Conservation (phyloP, 148 eudicot species). For the Limonium bicolor region DNA sequence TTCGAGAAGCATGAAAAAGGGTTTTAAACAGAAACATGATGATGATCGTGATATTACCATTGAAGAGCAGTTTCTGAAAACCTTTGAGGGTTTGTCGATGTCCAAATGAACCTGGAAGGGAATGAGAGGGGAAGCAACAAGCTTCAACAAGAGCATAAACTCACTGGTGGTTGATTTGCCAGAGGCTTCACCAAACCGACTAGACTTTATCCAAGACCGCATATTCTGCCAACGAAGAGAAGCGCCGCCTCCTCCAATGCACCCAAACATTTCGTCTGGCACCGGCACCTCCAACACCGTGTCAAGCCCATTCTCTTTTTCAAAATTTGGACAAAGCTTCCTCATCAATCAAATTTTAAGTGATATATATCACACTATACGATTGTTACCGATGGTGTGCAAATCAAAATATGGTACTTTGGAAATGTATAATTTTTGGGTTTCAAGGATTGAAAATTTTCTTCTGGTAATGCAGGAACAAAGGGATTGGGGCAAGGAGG, state of each 20-base stretch:
- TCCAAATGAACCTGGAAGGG: conserved; percentile 4
- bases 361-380: no score
- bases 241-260: conserved; percentile 4
- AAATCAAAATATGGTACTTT: neutral
- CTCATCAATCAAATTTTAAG: conserved; percentile 25
- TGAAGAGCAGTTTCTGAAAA: conserved; percentile 1
- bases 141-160: conserved; percentile 3
- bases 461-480: no score
- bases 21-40: no score
- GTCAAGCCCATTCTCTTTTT: conserved; percentile 68
- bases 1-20: no score
- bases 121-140: neutral
- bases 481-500: no score
- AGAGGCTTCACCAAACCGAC: conserved; percentile 2
- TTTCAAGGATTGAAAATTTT: no score
- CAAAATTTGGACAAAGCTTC: conserved; percentile 75
- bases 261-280: conserved; percentile 64
- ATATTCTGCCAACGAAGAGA: conserved; percentile 49
- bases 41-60: no score
- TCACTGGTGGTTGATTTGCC: neutral
- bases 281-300: conserved; percentile 92
- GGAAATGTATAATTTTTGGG: neutral
- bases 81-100: neutral
- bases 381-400: no score
- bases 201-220: conserved; percentile 52